Evolutionary conservation across 129 eudicot genomes (phyloP), one percentile per base, ranked within the genome.

Genomic region (Helianthus tuberosus): DNA sequence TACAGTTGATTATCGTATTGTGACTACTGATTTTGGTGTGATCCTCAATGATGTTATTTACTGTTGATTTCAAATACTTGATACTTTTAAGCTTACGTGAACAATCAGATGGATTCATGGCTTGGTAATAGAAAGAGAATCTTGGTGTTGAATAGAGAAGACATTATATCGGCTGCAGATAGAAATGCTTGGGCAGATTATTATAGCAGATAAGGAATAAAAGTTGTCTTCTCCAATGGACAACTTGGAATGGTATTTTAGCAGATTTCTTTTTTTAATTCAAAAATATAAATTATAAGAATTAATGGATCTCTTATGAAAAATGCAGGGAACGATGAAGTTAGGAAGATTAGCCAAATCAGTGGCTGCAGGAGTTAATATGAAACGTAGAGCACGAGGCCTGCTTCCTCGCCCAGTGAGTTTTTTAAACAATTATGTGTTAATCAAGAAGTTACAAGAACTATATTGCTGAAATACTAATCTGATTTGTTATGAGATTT

Each of bases 131-230:
- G 91, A 74, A 93, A 86, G 63, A 88, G 97, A 80, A 88, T 93
- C 64, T 69, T 93, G 59, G 98, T 93, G 65, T 86, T 93, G 87
- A 93, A 93, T 57, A 83, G 97, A 79, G 98, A 93, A 82, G 98
- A 93, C 77, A 93, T 93, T 97, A 90, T 93, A 82, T 90, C 98
- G 23, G 49, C n/a, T n/a, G n/a, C n/a, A n/a, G n/a, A n/a, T n/a
- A n/a, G n/a, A n/a, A n/a, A n/a, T n/a, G n/a, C n/a, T 20, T 93
- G 98, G 98, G 97, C 97, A 48, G 82, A 81, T 82, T 88, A 93
- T 82, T 93, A 82, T 82, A 91, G 93, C 23, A 84, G 76, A 70
- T 96, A 82, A 84, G 97, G 96, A 51, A 83, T 81, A 49, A 90
- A 86, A 74, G 97, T 90, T 2, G 86, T 93, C 55, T 88, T 90